These are phyloP conservation scores for Pilobolus umbonatus DNA, from an alignment of 192 early-diverging fungal species.

Conservation along the genomic window DNA sequence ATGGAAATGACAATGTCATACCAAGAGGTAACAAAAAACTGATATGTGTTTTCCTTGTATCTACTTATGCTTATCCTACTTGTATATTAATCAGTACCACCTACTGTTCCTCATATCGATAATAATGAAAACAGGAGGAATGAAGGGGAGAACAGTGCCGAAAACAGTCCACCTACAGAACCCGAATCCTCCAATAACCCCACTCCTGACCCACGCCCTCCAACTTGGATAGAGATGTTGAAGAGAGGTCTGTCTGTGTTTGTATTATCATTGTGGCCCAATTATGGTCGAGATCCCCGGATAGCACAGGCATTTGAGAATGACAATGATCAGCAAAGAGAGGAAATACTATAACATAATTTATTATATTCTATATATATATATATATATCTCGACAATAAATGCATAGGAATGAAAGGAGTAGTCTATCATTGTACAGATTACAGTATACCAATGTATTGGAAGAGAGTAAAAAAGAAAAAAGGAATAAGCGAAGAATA, in stretches of 20 bases:
- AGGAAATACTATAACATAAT: slow-evolving; percentile 27
- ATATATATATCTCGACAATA: slow-evolving; percentile 26
- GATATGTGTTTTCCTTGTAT: no score
- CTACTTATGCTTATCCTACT: no score
- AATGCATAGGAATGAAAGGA: no score
- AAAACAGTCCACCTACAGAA: neutral
- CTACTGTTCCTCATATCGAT: neutral
- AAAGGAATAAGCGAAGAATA: no score
- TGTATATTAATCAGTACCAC: no score
- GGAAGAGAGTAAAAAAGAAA: no score
- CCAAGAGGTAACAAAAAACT: neutral
- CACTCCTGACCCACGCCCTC: neutral
- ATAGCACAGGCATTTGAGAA: slow-evolving; percentile 24
- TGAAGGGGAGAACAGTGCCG: neutral
- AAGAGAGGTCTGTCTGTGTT: slow-evolving; percentile 20
- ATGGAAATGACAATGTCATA: neutral
- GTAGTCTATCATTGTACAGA: no score
- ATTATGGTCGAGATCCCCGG: slow-evolving; percentile 18
- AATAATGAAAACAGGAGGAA: neutral
- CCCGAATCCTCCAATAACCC: no score
- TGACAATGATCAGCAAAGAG: slow-evolving; percentile 47
- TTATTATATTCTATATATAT: no score
- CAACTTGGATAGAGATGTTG: slow-evolving; percentile 13
- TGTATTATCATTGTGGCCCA: slow-evolving; percentile 24
- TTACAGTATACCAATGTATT: no score